Percentiles rank a stretch among this genome's conserved stretches.
Evolutionary conservation across 2,329 filamentous ascomycete genomes (phyloP).

Genomic region (Hirsutella minnesotensis): DNA sequence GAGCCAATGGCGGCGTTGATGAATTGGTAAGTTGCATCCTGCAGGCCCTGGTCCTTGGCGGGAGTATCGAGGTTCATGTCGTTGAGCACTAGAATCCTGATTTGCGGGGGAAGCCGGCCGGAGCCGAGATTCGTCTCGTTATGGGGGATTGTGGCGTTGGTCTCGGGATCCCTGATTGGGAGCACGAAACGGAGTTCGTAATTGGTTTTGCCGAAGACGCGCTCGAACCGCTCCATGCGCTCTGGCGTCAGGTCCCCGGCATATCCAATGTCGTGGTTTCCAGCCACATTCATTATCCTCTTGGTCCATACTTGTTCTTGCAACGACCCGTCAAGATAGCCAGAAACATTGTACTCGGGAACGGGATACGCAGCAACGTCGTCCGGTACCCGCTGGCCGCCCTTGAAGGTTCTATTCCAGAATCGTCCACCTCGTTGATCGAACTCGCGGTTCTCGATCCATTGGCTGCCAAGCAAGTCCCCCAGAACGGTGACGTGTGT

Average conservation of each 20-base stretch:
- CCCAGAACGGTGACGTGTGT: slow-evolving; percentile 84
- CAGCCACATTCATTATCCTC: slow-evolving; percentile 77
- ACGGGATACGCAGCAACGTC: slow-evolving; percentile 37
- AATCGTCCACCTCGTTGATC: slow-evolving; percentile 57
- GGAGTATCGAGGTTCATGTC: slow-evolving; percentile 89
- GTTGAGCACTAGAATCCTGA: slow-evolving; percentile 80
- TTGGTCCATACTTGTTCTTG: slow-evolving; percentile 51
- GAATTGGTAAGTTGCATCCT: slow-evolving; percentile 67
- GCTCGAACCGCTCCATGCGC: slow-evolving; percentile 71
- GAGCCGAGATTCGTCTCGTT: slow-evolving; percentile 31
- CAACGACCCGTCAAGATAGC: slow-evolving; percentile 31
- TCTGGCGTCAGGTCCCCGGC: slow-evolving; percentile 76
- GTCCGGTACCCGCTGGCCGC: slow-evolving; percentile 50
- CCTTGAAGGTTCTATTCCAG: slow-evolving; percentile 71
- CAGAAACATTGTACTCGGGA: slow-evolving; percentile 36
- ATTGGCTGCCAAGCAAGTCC: slow-evolving; percentile 88
- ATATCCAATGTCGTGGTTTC: slow-evolving; percentile 96
- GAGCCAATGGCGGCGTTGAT: slow-evolving; percentile 56
- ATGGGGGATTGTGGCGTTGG: slow-evolving; percentile 29
- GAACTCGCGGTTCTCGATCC: slow-evolving; percentile 84
- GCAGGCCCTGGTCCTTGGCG: slow-evolving; percentile 52
- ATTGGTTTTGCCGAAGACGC: slow-evolving; percentile 74
- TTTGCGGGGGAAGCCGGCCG: slow-evolving; percentile 45
- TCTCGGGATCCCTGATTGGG: slow-evolving; percentile 27
- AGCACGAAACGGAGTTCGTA: slow-evolving; percentile 74